Evolutionary conservation across 305 asterid genomes (phyloP).

Genomic region (Rubia tinctorum): DNA sequence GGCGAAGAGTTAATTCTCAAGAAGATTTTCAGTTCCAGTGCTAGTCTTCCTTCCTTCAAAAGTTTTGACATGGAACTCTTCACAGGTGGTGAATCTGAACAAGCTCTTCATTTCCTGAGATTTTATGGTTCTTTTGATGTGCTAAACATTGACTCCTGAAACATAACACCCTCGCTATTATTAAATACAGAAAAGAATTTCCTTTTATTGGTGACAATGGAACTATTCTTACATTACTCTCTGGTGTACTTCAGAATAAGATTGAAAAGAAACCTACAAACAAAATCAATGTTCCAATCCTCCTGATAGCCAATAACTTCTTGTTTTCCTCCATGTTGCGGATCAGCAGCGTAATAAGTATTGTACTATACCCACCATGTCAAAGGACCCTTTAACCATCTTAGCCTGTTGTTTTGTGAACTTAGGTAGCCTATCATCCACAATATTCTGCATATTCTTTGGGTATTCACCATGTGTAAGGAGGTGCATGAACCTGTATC

Average conservation of each 20-base stretch:
- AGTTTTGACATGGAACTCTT: constrained; percentile 45
- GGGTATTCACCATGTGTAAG: constrained; percentile 88
- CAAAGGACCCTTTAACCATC: no score
- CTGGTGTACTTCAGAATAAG: not conserved
- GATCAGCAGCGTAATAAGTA: no score
- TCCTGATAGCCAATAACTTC: no score
- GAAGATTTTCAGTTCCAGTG: constrained; percentile 36
- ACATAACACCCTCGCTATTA: not conserved
- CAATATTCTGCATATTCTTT: no score
- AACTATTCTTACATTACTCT: not conserved
- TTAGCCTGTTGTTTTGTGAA: no score
- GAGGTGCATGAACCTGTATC: constrained; percentile 84
- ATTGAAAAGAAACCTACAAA: no score
- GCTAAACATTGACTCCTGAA: not conserved
- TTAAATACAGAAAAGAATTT: not conserved
- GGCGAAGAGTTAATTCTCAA: constrained; percentile 69
- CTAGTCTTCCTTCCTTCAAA: constrained; percentile 50
- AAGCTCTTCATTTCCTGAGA: not conserved
- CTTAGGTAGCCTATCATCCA: no score
- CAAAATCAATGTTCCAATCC: no score
- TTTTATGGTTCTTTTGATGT: not conserved
- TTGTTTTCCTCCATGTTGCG: no score
- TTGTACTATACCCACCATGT: no score
- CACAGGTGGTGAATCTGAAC: constrained; percentile 38
- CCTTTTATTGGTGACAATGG: not conserved